Conservation (phyloP, 23 red algal genomes). For the Gracilaria gracilis region DNA sequence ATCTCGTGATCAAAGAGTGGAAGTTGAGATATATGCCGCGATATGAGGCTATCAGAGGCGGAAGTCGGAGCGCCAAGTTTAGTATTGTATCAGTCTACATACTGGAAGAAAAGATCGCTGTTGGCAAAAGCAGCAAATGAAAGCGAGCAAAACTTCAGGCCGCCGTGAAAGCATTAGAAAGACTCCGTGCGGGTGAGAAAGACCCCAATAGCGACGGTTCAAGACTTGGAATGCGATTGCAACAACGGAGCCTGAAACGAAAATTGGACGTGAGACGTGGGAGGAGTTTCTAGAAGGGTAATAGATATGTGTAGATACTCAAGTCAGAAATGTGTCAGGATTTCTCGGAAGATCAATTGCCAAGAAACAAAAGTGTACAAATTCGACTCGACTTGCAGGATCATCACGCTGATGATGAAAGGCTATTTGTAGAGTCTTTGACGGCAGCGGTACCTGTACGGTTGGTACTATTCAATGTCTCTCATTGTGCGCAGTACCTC, state of each 20-base stretch:
- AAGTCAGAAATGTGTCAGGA: not conserved
- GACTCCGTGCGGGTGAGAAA: slow-evolving; percentile 3
- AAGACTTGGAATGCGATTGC: not conserved
- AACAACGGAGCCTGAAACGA: not conserved
- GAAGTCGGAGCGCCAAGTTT: not conserved
- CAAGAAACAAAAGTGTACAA: not conserved
- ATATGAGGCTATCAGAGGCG: slow-evolving; percentile 6
- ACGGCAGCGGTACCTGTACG: not conserved
- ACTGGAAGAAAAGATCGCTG: slow-evolving; percentile 46
- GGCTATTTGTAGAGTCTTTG: too few relatives aligned
- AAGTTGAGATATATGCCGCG: slow-evolving; percentile 17
- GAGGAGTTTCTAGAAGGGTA: not conserved
- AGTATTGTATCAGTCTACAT: slow-evolving; percentile 39
- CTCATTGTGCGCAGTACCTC: slow-evolving; percentile 69
- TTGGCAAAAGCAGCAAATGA: slow-evolving; percentile 35
- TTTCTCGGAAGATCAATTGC: not conserved
- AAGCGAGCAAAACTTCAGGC: slow-evolving; percentile 69
- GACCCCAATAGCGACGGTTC: not conserved
- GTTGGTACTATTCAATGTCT: not conserved
- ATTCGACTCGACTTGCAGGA: not conserved
- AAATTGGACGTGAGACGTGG: not conserved
- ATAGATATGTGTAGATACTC: not conserved
- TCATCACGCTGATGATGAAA: too few relatives aligned
- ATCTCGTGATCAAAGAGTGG: slow-evolving; percentile 51
- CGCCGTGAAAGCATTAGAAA: slow-evolving; percentile 43